A percentile compares a stretch with the other conserved stretches of the same genome.
These are phyloP conservation scores for Gossypium mustelinum DNA, from an alignment of 345 rosid genomes.

Conservation along the genomic window DNA sequence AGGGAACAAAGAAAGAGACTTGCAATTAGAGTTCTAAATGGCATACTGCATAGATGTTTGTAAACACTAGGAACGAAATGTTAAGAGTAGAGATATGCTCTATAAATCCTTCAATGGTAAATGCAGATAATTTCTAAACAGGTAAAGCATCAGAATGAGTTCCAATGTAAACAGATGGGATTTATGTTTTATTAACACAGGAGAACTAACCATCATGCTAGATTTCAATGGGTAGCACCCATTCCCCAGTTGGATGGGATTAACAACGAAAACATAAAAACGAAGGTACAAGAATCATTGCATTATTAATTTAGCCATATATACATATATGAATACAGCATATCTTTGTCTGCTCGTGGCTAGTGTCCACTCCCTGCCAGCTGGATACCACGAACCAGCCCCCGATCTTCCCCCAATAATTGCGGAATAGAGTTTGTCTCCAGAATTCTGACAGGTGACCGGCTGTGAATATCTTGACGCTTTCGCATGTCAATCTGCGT, in stretches of 20 bases:
- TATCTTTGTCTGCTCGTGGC: constrained; percentile 64
- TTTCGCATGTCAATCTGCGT: constrained; percentile 56
- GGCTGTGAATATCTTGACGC: constrained; percentile 56
- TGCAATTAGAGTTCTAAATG: neutral
- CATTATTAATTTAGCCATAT: constrained; percentile 17
- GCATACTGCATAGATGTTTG: neutral
- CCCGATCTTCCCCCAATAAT: constrained; percentile 78
- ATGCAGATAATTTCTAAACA: neutral
- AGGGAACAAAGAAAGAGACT: neutral
- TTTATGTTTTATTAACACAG: neutral
- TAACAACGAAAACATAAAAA: too few species aligned
- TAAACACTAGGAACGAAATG: too few species aligned
- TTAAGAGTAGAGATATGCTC: neutral
- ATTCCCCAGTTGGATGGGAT: too few species aligned
- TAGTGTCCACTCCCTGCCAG: constrained; percentile 67
- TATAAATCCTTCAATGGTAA: neutral
- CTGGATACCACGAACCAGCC: constrained; percentile 84
- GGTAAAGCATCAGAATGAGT: neutral
- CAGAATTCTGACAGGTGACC: constrained; percentile 53
- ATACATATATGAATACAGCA: constrained; percentile 38
- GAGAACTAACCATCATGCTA: neutral
- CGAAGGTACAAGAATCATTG: constrained; percentile 23
- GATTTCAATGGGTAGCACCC: neutral
- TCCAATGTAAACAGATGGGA: neutral
- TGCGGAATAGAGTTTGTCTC: constrained; percentile 74